Percentiles rank a stretch among this genome's conserved stretches.
These are phyloP conservation scores for Stachybotrys chlorohalonatus DNA, from an alignment of 2,329 filamentous ascomycete genomes.

Conservation along the genomic window DNA sequence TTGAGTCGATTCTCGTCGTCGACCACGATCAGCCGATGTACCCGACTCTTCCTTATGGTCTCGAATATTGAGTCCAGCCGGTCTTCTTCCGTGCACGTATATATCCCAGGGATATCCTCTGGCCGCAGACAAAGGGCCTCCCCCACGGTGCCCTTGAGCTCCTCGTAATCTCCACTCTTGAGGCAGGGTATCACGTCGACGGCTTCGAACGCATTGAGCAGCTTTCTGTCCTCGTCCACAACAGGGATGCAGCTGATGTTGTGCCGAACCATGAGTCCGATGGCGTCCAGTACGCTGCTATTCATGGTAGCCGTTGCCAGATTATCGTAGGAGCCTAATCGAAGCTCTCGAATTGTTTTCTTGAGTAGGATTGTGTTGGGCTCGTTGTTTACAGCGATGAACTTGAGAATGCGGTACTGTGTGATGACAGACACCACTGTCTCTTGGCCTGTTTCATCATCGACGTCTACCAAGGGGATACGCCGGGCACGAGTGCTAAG, in stretches of 20 bases:
- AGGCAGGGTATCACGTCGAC: slow-evolving; percentile 96
- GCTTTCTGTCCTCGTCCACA: slow-evolving; percentile 64
- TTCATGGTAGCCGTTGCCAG: slow-evolving; percentile 81
- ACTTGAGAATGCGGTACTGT: slow-evolving; percentile 97
- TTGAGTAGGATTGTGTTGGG: slow-evolving; percentile 80
- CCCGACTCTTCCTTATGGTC: slow-evolving; percentile 87
- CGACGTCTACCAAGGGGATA: slow-evolving; percentile 87
- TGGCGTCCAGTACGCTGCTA: slow-evolving; percentile 86
- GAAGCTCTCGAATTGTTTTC: slow-evolving; percentile 77
- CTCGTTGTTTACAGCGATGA: slow-evolving; percentile 87
- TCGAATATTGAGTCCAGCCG: slow-evolving; percentile 93
- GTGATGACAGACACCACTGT: slow-evolving; percentile 96
- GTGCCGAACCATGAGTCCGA: slow-evolving; percentile 83
- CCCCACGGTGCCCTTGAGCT: slow-evolving; percentile 75
- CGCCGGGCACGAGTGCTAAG: slow-evolving; percentile 84
- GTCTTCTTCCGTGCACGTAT: slow-evolving; percentile 88
- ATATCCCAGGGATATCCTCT: slow-evolving; percentile 91
- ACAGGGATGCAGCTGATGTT: slow-evolving; percentile 96
- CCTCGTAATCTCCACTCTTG: slow-evolving; percentile 87
- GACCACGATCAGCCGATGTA: slow-evolving; percentile 87
- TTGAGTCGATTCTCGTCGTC: slow-evolving; percentile 81
- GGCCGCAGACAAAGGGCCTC: slow-evolving; percentile 81
- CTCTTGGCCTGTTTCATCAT: slow-evolving; percentile 85
- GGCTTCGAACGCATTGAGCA: slow-evolving; percentile 95
- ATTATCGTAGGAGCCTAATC: slow-evolving; percentile 74